Conservation (phyloP, 345 rosid genomes). For the Trapa incisa region DNA sequence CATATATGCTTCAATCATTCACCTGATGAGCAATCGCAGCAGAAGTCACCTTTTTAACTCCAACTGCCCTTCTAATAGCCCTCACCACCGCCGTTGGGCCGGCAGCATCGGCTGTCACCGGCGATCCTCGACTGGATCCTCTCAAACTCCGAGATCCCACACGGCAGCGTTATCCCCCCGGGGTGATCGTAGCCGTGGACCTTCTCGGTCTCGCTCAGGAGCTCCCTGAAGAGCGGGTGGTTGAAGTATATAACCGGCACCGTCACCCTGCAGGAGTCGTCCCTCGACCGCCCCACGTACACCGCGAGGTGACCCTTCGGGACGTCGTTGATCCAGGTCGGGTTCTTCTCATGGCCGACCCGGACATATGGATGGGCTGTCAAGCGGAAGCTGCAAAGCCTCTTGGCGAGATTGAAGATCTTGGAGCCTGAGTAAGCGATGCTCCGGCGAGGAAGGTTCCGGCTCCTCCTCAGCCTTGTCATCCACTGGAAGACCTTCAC, state of each 20-base stretch:
- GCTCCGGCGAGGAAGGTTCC: neutral
- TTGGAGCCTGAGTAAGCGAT: neutral
- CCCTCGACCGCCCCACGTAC: slow-evolving; percentile 51
- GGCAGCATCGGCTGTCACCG: slow-evolving; percentile 42
- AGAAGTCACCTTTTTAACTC: neutral
- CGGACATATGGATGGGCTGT: slow-evolving; percentile 1
- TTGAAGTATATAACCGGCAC: slow-evolving; percentile 78
- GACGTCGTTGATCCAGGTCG: slow-evolving; percentile 17
- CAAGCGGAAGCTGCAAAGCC: slow-evolving; percentile 3
- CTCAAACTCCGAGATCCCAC: slow-evolving; percentile 67
- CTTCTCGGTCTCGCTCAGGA: slow-evolving; percentile 61
- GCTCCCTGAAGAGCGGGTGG: slow-evolving; percentile 70
- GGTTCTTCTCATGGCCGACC: slow-evolving; percentile 3
- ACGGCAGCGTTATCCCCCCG: slow-evolving; percentile 70
- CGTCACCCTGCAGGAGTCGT: slow-evolving; percentile 31
- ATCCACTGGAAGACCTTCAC: slow-evolving; percentile 8
- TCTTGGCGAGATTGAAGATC: neutral
- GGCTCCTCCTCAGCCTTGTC: slow-evolving; percentile 1
- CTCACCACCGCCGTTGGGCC: neutral
- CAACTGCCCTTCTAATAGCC: neutral
- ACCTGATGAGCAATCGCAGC: neutral
- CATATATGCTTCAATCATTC: neutral
- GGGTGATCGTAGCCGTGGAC: slow-evolving; percentile 62
- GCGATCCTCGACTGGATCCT: slow-evolving; percentile 64
- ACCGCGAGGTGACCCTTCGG: slow-evolving; percentile 77